Conservation (phyloP, 2,329 filamentous ascomycete species). For the Albifimbria verrucaria region DNA sequence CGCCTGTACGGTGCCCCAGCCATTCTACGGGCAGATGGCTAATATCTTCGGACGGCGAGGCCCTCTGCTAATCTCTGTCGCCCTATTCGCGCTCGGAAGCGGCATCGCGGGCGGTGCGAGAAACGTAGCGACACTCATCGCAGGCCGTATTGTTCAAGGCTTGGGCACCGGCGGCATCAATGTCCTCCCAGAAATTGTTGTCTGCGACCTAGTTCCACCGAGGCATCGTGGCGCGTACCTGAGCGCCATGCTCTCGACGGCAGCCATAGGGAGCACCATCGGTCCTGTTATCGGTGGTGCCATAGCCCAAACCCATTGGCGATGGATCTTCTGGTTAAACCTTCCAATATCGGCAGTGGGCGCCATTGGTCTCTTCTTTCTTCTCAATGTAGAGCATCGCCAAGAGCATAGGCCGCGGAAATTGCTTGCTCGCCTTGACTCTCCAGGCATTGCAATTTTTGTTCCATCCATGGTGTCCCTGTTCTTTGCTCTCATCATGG, state of each 20-base stretch:
- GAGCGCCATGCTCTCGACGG: slow-evolving; percentile 23
- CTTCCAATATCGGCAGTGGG: slow-evolving; percentile 29
- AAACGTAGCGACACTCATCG: background rate
- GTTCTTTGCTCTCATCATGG: slow-evolving; percentile 33
- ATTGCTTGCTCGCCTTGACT: slow-evolving; percentile 32
- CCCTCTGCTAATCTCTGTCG: background rate
- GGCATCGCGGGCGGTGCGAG: background rate
- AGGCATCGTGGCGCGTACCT: slow-evolving; percentile 40
- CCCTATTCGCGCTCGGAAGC: background rate
- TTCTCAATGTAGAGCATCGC: slow-evolving; percentile 30
- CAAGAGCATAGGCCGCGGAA: slow-evolving; percentile 4
- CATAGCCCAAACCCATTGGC: slow-evolving; percentile 24
- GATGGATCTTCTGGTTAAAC: slow-evolving; percentile 40
- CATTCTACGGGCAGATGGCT: background rate
- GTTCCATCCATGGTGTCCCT: slow-evolving; percentile 27
- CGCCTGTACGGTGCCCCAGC: background rate
- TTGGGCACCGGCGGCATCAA: slow-evolving; percentile 14
- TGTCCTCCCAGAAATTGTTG: slow-evolving; percentile 17
- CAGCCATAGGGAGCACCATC: slow-evolving; percentile 24
- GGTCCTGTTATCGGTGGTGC: slow-evolving; percentile 22
- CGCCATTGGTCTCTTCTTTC: slow-evolving; percentile 23
- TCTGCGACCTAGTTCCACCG: slow-evolving; percentile 46
- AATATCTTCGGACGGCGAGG: background rate
- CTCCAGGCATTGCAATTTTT: slow-evolving; percentile 34
- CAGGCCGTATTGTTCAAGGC: slow-evolving; percentile 37